phyloP scores from a whole-genome alignment of 2,329 filamentous ascomycete genomes.

The Fusarium dimerum region DNA sequence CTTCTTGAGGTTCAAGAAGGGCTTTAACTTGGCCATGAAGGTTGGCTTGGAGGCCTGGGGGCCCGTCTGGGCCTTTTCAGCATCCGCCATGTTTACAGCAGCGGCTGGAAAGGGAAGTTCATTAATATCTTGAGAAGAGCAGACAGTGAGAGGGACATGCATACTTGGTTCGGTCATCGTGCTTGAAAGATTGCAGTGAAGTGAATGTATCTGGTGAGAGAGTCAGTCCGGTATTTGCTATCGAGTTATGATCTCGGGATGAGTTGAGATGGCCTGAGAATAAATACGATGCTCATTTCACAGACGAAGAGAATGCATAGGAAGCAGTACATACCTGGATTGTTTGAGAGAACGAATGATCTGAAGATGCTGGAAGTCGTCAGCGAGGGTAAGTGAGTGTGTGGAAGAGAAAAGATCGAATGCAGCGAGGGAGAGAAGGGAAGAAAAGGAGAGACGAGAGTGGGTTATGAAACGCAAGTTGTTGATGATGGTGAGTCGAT shows the following conservation, averaged over 20 bases:
- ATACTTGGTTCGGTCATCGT: conserved; percentile 18
- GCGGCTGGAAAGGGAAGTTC: conserved; percentile 28
- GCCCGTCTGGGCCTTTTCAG: conserved; percentile 23
- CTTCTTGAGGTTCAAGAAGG: conserved; percentile 9
- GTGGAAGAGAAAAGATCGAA: background rate
- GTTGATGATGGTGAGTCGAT: background rate
- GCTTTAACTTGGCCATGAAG: conserved; percentile 12
- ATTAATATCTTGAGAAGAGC: background rate
- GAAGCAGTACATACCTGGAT: conserved; percentile 9
- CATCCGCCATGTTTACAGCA: conserved; percentile 25
- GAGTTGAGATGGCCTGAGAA: background rate
- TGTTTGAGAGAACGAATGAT: conserved; percentile 11
- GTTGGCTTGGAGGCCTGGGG: conserved; percentile 7
- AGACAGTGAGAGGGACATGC: background rate
- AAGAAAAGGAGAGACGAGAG: background rate
- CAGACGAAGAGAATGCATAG: background rate
- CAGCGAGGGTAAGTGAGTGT: conserved; percentile 12
- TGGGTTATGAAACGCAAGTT: background rate
- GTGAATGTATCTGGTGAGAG: conserved; percentile 16
- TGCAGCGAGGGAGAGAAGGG: background rate
- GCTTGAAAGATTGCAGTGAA: conserved; percentile 9
- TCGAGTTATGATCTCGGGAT: background rate
- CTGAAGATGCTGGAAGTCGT: conserved; percentile 3
- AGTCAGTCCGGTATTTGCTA: conserved; percentile 7
- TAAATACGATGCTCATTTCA: background rate